Evolutionary conservation across 192 early-diverging fungal species (phyloP).

Genomic region (Coemansia sp.): DNA sequence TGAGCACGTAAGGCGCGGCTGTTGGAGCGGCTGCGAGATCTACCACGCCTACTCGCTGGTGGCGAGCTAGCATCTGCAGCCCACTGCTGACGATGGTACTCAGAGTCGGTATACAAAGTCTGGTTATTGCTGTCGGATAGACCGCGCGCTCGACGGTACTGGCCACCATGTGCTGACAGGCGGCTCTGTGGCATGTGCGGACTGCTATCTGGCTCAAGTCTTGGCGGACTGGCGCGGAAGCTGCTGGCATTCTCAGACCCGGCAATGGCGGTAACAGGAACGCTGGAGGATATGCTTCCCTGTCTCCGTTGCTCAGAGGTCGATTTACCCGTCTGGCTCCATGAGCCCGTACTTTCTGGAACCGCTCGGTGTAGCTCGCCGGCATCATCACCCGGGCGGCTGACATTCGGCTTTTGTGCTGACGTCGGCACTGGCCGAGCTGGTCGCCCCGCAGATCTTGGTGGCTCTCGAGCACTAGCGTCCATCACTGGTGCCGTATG

Average conservation of each 20-base stretch:
- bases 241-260: neutral
- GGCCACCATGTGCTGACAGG: neutral
- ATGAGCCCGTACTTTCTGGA: neutral
- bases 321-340: neutral
- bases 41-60: neutral
- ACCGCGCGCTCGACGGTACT: conserved; percentile 8
- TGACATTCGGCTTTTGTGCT: conserved; percentile 1
- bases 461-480: neutral
- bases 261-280: neutral
- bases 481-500: neutral
- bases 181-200: conserved; percentile 1
- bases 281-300: neutral
- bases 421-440: conserved; percentile 5
- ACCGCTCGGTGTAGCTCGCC: neutral
- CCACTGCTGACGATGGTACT: conserved; percentile 13
- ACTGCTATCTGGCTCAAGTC: neutral
- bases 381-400: neutral
- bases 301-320: neutral
- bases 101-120: conserved; percentile 21
- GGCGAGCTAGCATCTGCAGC: conserved; percentile 10
- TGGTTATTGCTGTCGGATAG: conserved; percentile 6
- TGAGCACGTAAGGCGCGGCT: conserved; percentile 15
- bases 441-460: neutral
- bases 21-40: conserved; percentile 24
- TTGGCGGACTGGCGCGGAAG: conserved; percentile 5